A percentile compares a stretch with the other conserved stretches of the same genome.
Conservation (phyloP, 2,329 filamentous ascomycete genomes). For the Colletotrichum cuscutae region DNA sequence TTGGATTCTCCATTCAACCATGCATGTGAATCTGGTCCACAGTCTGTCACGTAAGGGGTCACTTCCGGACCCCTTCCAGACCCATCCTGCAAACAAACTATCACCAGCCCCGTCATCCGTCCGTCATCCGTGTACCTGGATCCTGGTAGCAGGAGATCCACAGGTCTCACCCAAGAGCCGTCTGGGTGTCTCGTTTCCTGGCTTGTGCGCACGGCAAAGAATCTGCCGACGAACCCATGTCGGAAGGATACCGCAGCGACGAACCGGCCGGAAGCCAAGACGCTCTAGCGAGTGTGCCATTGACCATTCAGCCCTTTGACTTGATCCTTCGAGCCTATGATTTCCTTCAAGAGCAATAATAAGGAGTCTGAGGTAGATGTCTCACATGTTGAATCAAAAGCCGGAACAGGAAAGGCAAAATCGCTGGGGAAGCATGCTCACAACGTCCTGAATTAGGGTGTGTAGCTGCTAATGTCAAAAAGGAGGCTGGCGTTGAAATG, state of each 20-base stretch:
- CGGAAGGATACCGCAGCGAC: background rate
- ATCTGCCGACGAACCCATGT: background rate
- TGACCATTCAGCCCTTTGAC: background rate
- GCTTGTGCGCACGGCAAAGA: constrained; percentile 1
- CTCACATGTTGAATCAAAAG: background rate
- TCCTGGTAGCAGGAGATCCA: background rate
- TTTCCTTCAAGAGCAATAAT: background rate
- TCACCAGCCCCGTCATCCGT: background rate
- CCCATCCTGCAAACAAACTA: background rate
- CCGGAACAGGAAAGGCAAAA: background rate
- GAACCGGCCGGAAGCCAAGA: background rate
- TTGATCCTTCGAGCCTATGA: background rate
- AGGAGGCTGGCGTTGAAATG: background rate
- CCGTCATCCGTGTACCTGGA: background rate
- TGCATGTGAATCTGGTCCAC: background rate
- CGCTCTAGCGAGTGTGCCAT: background rate
- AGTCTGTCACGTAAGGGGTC: background rate
- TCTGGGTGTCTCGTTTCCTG: background rate
- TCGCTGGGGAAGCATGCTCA: background rate
- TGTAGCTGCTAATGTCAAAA: background rate
- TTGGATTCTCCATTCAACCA: background rate
- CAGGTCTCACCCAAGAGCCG: background rate
- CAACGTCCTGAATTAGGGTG: background rate
- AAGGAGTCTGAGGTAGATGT: background rate
- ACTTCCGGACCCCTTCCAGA: background rate